Base-by-base conservation (phyloP, 148 eudicot species). In the Chenopodium album region DNA sequence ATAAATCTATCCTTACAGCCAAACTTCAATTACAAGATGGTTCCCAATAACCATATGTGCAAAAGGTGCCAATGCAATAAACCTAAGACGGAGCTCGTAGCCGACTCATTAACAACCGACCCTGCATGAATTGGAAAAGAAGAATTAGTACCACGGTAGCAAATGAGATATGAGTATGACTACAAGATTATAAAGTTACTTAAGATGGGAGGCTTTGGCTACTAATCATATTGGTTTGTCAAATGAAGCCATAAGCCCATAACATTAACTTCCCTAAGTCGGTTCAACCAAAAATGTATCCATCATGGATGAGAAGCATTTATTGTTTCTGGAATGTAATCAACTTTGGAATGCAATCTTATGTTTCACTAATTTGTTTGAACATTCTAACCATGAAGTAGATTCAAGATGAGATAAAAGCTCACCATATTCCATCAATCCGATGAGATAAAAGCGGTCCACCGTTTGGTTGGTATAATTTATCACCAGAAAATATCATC, bases 351-450 rank as follows among this genome's bases (percentile, higher is more conserved):
- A 23, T 73, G 59, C 75, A 73, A 60, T 60, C 5, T 19, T 2
- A 60, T 19, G 65, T 60, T 60, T 60, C 23, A 19, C 65, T 19
- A 60, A 4, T 0, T 60, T 19, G 9, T 23, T 1, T 4, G 22
- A 4, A 60, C 23, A 54, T 54, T 54, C 16, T 54, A 54, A 12
- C 16, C 4, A 54, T 54, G 60, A 48, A 9, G 52, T 48, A 48
- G 52, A 44, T 64, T 66, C 29, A 32, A 56, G 16, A 23, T 23
- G 50, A 37, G 47, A 81, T 7, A 79, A 76, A 77, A 47, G 9
- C 77, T 84, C 89, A 96, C 99, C 99, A 96, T 59, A 94, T 83
- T 85, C 98, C 98, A 82, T 96, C 99, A 68, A 96, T 63, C 81
- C 94, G 83, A 80, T 96, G 98, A 10, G 99, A 98, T 65, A 92